Evolutionary conservation across 2,329 filamentous ascomycete genomes (phyloP).

Genomic region (Fusarium verticillioides): DNA sequence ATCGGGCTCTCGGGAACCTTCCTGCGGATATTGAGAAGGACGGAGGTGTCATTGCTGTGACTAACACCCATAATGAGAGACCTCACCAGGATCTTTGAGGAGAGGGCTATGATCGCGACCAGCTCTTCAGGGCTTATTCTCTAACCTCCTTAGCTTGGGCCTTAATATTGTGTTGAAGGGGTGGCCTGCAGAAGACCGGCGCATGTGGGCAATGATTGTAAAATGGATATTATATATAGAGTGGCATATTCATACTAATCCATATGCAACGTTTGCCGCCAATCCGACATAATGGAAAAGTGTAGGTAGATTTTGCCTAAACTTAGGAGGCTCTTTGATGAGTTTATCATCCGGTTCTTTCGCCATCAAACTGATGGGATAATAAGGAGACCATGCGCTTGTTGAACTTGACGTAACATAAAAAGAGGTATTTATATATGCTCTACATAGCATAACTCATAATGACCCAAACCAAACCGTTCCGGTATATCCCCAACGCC

Average conservation of each 20-base stretch:
- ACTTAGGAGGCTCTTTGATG: background rate
- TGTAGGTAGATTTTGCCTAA: too few species aligned
- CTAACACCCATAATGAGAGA: constrained; percentile 28
- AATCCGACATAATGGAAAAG: too few species aligned
- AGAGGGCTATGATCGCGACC: background rate
- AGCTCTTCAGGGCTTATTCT: background rate
- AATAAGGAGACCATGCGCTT: background rate
- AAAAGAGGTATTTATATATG: constrained; percentile 19
- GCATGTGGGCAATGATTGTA: too few species aligned
- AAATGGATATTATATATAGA: too few species aligned
- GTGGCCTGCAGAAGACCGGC: too few species aligned
- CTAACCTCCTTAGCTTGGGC: too few species aligned
- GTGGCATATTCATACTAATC: too few species aligned
- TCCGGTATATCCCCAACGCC: constrained; percentile 11
- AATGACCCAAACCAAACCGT: background rate
- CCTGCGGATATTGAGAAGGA: constrained; percentile 43
- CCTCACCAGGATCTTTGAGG: background rate
- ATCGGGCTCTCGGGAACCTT: constrained; percentile 46
- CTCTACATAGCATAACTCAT: constrained; percentile 17
- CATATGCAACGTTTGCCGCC: too few species aligned
- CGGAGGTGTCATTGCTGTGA: constrained; percentile 15
- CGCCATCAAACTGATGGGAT: too few species aligned
- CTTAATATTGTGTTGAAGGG: too few species aligned
- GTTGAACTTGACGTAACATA: background rate
- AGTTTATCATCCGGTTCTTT: background rate